Conservation (phyloP, 2,329 filamentous ascomycete genomes). For the Fusarium pseudoanthophilum region DNA sequence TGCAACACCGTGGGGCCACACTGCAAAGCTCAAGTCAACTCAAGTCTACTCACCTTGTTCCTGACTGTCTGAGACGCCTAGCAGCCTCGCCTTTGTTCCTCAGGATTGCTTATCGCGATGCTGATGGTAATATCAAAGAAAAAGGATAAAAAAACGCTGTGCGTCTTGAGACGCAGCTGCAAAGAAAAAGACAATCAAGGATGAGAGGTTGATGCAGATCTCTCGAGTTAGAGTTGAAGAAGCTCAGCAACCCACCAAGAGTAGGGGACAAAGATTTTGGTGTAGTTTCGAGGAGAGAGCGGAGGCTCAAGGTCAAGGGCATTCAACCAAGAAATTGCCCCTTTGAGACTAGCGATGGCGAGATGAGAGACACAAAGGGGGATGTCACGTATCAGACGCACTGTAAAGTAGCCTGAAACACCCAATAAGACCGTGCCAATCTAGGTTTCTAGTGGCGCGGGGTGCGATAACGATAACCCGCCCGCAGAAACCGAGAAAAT, state of each 20-base stretch:
- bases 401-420: constrained; percentile 23
- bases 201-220: constrained; percentile 1
- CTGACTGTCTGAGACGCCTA: neutral
- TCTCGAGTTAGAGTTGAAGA: constrained; percentile 31
- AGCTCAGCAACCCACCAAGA: constrained; percentile 34
- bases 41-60: constrained; percentile 26
- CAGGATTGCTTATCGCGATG: neutral
- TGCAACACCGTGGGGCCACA: constrained; percentile 43
- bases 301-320: constrained; percentile 24
- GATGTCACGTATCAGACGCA: constrained; percentile 12
- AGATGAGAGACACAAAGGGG: constrained; percentile 14
- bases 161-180: neutral
- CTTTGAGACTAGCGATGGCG: constrained; percentile 22
- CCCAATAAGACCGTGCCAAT: constrained; percentile 16
- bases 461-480: constrained; percentile 56
- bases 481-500: constrained; percentile 1
- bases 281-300: constrained; percentile 26
- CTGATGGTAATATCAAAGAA: neutral
- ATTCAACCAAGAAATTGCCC: neutral
- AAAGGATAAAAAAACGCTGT: neutral
- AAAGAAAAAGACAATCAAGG: neutral
- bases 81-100: constrained; percentile 3
- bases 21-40: constrained; percentile 29
- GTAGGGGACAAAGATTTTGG: constrained; percentile 26
- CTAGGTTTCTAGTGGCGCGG: constrained; percentile 43